Conservation (phyloP, 2,329 filamentous ascomycete genomes). For the Cryphonectria naterciae region DNA sequence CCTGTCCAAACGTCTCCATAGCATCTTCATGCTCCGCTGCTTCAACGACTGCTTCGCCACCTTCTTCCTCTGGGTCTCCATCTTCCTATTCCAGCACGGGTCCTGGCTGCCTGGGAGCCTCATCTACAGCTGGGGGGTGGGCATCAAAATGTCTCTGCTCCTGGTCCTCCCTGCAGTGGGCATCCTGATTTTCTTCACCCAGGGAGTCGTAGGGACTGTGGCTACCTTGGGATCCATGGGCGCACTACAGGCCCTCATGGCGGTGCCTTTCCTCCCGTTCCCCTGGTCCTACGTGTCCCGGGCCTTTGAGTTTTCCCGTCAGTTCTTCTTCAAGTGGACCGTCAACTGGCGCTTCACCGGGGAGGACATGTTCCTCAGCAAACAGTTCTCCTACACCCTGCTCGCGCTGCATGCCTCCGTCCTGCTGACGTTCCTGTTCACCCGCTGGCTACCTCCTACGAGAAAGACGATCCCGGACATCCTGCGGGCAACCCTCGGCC, state of each 20-base stretch:
- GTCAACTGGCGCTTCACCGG: slow-evolving; percentile 98
- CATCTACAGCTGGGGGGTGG: slow-evolving; percentile 77
- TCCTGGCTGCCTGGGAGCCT: slow-evolving; percentile 75
- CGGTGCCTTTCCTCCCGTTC: slow-evolving; percentile 71
- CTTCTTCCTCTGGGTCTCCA: slow-evolving; percentile 80
- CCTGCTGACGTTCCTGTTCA: slow-evolving; percentile 67
- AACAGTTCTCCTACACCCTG: slow-evolving; percentile 68
- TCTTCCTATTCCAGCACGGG: slow-evolving; percentile 75
- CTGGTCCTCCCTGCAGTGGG: slow-evolving; percentile 82
- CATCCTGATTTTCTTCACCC: slow-evolving; percentile 72
- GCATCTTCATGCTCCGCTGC: slow-evolving; percentile 86
- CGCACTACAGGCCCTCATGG: slow-evolving; percentile 63
- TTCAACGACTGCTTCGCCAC: slow-evolving; percentile 96
- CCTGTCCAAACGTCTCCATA: slow-evolving; percentile 89
- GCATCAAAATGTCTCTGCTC: slow-evolving; percentile 94
- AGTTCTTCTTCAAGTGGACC: slow-evolving; percentile 97
- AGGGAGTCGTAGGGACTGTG: slow-evolving; percentile 76
- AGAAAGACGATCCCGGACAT: slow-evolving; percentile 62
- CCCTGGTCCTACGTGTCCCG: slow-evolving; percentile 73
- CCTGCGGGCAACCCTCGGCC: slow-evolving; percentile 46
- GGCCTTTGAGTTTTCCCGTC: slow-evolving; percentile 88
- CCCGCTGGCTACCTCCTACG: slow-evolving; percentile 74
- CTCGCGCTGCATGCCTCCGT: slow-evolving; percentile 67
- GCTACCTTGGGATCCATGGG: slow-evolving; percentile 22
- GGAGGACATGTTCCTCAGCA: slow-evolving; percentile 75